These are phyloP conservation scores for Skeletonema grethae DNA, from an alignment of 108 stramenopile species.

Conservation along the genomic window DNA sequence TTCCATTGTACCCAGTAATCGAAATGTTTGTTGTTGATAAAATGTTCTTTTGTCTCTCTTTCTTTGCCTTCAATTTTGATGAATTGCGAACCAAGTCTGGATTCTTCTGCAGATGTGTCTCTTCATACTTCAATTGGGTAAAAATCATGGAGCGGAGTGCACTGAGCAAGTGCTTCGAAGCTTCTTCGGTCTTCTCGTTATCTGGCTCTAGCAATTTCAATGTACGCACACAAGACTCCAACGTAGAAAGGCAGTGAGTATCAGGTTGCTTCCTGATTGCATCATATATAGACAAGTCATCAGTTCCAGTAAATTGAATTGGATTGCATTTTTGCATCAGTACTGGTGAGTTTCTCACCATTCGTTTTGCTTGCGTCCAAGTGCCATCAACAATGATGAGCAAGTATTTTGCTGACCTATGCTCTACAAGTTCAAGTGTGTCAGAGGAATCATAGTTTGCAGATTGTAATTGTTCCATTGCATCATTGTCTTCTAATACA, in stretches of 20 bases:
- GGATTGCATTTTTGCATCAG: constrained; percentile 43
- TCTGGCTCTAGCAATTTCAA: constrained; percentile 38
- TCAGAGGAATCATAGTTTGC: not conserved
- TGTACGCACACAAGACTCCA: constrained; percentile 55
- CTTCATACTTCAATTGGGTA: constrained; percentile 27
- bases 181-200: not conserved
- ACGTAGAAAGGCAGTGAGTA: constrained; percentile 55
- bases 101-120: constrained; percentile 6
- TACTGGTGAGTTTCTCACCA: constrained; percentile 53
- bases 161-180: constrained; percentile 18
- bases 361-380: constrained; percentile 65
- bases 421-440: not conserved
- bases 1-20: not conserved
- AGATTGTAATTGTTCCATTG: constrained; percentile 6
- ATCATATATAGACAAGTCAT: constrained; percentile 47
- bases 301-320: constrained; percentile 44
- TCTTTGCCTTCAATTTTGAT: constrained; percentile 21
- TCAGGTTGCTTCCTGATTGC: constrained; percentile 60
- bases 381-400: constrained; percentile 65
- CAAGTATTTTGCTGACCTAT: constrained; percentile 17
- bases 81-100: constrained; percentile 11
- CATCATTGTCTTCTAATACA: constrained; percentile 42
- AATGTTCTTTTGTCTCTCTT: constrained; percentile 17
- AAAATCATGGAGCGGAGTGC: constrained; percentile 27
- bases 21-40: constrained; percentile 13